Evolutionary conservation across 805 yeast genomes (phyloP), one percentile per base, ranked within the genome.

Genomic region (Starmerella cellae): DNA sequence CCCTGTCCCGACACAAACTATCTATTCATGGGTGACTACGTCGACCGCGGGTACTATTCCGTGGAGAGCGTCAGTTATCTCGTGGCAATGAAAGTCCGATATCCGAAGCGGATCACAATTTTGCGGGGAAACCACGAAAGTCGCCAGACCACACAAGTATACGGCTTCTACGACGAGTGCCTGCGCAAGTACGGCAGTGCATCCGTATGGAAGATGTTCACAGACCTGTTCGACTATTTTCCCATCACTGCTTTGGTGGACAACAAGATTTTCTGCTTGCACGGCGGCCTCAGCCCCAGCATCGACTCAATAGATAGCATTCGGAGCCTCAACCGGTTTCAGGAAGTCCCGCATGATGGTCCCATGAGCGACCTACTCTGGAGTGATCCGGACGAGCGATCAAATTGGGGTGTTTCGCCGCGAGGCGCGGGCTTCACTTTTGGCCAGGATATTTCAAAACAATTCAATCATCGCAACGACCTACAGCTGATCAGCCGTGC

Each of bases 371-470:
- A 87, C 60, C 70, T 87, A 58, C 70, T 87, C 53, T 87, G 96
- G 96, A 80, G 93, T 5, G 96, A 87, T 62, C 96, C 96, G 17
- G 97, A 87, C 62, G 95, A 87, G 63, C 72, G 95, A 60, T 95
- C 94, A 54, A 94, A 94, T 56, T 87, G 97, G 97, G 96, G 95
- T 50, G 85, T 87, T 54, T 78, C 88, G 60, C 95, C 96, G 64
- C 78, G 97, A 73, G 96, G 96, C 69, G 97, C 97, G 49, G 97
- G 97, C 63, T 87, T 82, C 80, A 85, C 95, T 58, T 87, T 87
- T 73, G 97, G 97, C 57, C 94, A 82, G 69, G 95, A 87, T 70
- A 84, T 87, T 58, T 74, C 83, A 55, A 95, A 85, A 64, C 95
- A 87, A 64, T 87, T 87, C 67, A 87, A 87, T 61, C 95, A 87